A percentile compares a stretch with the other conserved stretches of the same genome.
These are phyloP conservation scores for Aspergillus floridensis DNA, from an alignment of 2,329 filamentous ascomycete genomes.

Conservation along the genomic window DNA sequence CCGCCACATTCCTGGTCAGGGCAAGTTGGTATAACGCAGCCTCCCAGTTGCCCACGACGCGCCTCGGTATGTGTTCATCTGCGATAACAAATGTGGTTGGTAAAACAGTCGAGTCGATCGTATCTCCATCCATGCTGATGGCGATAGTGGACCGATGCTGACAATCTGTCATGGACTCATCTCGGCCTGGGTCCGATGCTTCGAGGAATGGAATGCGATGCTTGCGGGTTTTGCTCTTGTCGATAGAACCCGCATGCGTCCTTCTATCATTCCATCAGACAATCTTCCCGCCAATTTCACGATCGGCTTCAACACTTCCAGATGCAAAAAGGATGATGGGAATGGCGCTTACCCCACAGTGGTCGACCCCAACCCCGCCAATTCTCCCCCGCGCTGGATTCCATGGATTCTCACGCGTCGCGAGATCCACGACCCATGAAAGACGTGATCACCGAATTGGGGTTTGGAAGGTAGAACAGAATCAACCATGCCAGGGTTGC, in stretches of 20 bases:
- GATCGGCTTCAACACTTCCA: background rate
- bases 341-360: background rate
- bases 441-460: constrained; percentile 16
- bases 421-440: constrained; percentile 19
- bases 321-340: background rate
- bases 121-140: too few species aligned
- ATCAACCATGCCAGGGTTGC: constrained; percentile 6
- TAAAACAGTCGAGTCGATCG: background rate
- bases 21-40: background rate
- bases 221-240: background rate
- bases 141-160: too few species aligned
- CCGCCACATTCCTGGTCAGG: background rate
- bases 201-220: background rate
- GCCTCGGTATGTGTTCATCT: background rate
- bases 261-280: background rate
- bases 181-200: background rate
- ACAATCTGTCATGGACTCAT: too few species aligned
- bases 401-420: constrained; percentile 5
- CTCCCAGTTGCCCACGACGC: background rate
- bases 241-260: background rate
- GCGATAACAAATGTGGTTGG: background rate
- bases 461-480: constrained; percentile 15
- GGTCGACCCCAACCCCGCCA: background rate
- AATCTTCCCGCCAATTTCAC: background rate
- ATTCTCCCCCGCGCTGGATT: background rate